Evolutionary conservation across 2,329 filamentous ascomycete species (phyloP).

Genomic region (Fusarium lateritium): DNA sequence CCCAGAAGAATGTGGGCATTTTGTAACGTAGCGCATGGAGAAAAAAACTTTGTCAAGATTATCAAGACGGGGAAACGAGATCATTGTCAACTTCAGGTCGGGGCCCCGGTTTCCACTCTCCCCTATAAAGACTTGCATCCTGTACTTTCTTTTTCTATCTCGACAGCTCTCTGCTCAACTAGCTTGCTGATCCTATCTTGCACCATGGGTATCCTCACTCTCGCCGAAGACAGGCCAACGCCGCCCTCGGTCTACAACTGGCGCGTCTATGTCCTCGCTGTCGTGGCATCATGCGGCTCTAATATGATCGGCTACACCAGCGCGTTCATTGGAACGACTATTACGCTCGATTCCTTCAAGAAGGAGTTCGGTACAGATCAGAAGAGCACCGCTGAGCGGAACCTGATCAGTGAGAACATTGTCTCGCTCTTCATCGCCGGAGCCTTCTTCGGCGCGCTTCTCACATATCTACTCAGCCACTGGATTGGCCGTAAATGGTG

Average conservation of each 20-base stretch:
- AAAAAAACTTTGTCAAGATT: slow-evolving; percentile 27
- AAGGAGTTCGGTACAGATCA: slow-evolving; percentile 70
- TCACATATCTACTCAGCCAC: slow-evolving; percentile 62
- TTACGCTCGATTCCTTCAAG: slow-evolving; percentile 73
- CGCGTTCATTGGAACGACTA: slow-evolving; percentile 77
- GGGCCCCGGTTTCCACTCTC: slow-evolving; percentile 28
- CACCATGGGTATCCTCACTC: slow-evolving; percentile 51
- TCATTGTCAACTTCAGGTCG: slow-evolving; percentile 11
- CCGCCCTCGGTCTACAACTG: slow-evolving; percentile 57
- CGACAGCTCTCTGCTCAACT: slow-evolving; percentile 4
- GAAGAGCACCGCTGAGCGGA: slow-evolving; percentile 58
- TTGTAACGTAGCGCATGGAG: slow-evolving; percentile 29
- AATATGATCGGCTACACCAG: slow-evolving; percentile 61
- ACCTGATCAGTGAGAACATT: slow-evolving; percentile 47
- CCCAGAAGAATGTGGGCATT: slow-evolving; percentile 28
- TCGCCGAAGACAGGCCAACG: slow-evolving; percentile 56
- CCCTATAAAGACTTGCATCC: slow-evolving; percentile 19
- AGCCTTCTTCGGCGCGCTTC: slow-evolving; percentile 77
- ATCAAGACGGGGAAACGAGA: slow-evolving; percentile 18
- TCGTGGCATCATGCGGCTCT: slow-evolving; percentile 57
- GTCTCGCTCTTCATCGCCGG: slow-evolving; percentile 78
- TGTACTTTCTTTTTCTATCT: neutral
- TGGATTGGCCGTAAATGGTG: slow-evolving; percentile 43
- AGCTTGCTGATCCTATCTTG: neutral
- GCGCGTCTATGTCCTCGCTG: slow-evolving; percentile 53